These are phyloP conservation scores for Tricholoma saponaceum DNA, from an alignment of 768 basidiomycete genomes.

Conservation along the genomic window DNA sequence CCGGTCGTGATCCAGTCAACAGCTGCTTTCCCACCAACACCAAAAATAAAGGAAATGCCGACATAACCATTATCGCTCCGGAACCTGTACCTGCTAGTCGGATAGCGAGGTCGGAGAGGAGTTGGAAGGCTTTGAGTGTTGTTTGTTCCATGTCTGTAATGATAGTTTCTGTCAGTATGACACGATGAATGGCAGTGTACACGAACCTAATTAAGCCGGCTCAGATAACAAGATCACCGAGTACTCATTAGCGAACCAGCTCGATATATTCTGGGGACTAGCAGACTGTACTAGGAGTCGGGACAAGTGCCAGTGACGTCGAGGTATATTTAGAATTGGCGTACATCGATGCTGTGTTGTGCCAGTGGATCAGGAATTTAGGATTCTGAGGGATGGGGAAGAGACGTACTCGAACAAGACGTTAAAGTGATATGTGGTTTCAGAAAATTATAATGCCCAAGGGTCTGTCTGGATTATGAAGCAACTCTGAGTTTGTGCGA, in stretches of 20 bases:
- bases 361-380: no score
- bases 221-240: constrained; percentile 67
- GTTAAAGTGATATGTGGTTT: no score
- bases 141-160: constrained; percentile 46
- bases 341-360: constrained; percentile 89
- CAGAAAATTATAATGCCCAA: no score
- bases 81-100: constrained; percentile 75
- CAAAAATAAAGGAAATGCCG: constrained; percentile 50
- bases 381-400: no score
- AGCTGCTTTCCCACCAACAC: no score
- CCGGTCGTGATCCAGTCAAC: constrained; percentile 4
- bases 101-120: constrained; percentile 47
- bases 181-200: no score
- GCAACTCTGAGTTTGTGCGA: no score
- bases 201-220: no score
- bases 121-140: constrained; percentile 54
- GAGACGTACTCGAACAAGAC: no score
- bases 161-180: no score
- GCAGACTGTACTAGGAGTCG: constrained; percentile 35
- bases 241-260: constrained; percentile 79
- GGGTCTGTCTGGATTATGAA: no score
- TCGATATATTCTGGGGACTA: background rate
- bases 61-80: constrained; percentile 68
- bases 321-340: constrained; percentile 87
- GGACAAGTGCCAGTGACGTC: constrained; percentile 89